Conservation (phyloP, 805 yeast genomes). For the Kodamaea kaohsiungensis region DNA sequence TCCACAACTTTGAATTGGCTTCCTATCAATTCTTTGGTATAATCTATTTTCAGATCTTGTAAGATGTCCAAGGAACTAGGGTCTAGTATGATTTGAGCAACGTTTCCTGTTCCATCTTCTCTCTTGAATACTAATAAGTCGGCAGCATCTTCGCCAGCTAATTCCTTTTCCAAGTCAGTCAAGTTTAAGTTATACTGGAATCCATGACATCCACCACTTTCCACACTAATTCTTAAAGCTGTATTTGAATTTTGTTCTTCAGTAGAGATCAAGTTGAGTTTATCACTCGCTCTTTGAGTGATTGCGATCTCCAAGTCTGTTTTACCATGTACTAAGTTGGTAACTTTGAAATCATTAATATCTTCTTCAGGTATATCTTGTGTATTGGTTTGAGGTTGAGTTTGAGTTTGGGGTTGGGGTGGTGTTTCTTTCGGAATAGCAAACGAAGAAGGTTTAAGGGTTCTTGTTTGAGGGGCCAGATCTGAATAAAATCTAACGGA, state of each 20-base stretch:
- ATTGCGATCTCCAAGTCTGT: constrained; percentile 46
- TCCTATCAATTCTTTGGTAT: constrained; percentile 90
- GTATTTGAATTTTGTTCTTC: constrained; percentile 57
- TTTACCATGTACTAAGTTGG: constrained; percentile 35
- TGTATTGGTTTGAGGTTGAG: background rate
- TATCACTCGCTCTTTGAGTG: constrained; percentile 48
- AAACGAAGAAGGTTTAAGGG: constrained; percentile 31
- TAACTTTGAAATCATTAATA: constrained; percentile 31
- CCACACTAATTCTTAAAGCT: constrained; percentile 77
- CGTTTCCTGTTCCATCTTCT: constrained; percentile 38
- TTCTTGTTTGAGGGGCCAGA: constrained; percentile 13
- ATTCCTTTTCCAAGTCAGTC: constrained; percentile 42
- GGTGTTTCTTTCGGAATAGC: constrained; percentile 26
- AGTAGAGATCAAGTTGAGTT: constrained; percentile 51
- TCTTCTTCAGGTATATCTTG: constrained; percentile 21
- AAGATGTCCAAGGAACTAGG: constrained; percentile 76
- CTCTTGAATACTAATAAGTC: constrained; percentile 60
- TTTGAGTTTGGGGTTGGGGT: background rate
- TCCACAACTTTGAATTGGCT: constrained; percentile 89
- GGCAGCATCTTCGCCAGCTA: constrained; percentile 30
- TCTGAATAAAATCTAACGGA: background rate
- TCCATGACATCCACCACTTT: constrained; percentile 98
- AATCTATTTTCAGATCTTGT: constrained; percentile 84
- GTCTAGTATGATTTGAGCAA: constrained; percentile 74
- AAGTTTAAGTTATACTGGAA: constrained; percentile 83